Base-by-base conservation (phyloP, 2,329 filamentous ascomycete genomes). In the Ascochyta rabiei region DNA sequence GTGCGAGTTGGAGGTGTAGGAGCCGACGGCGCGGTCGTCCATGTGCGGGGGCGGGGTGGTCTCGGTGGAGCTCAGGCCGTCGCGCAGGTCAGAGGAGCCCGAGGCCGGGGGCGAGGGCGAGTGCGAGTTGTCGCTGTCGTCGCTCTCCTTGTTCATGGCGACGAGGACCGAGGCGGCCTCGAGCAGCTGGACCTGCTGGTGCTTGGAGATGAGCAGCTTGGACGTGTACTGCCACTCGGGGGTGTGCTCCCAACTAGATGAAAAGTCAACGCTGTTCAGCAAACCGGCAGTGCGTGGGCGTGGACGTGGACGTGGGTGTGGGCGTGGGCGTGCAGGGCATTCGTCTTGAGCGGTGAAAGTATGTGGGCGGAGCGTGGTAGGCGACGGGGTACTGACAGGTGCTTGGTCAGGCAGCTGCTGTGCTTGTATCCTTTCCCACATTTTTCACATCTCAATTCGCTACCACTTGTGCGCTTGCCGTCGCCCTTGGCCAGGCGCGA, bases 381-480 rank as follows among this genome's bases (percentile, higher is more conserved):
- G 73, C 72, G 76, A 74, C 81, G 84, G 86, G 84, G 81, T 84
- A 96, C 95, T 86, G 88, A 98, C 95, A 97, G 89, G 88, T 99
- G 95, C 86, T 98, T 99, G 77, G 91, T 96, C 83, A 99, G 87
- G 87, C 95, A 99, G 83, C 95, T 98, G 87, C 93, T 96, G 85
- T 99, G 95, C 87, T 99, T 99, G 86, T 99, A 99, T 80, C 92
- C 92, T 85, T 99, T 99, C 78, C 93, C 93, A 82, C 95, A 99
- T 79, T 93, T 93, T 75, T 96, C 91, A 82, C 95, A 99, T 78
- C 90, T 91, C 75, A 99, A 86, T 77, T 98, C 93, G 71, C 88
- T 86, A 71, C 87, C 86, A 79, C 86, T 89, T 77, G 86, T 84
- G 80, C 91, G 93, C 81, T 86, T 88, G 65, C 85, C 83, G 69